Conservation (phyloP, 139 green algal species). For the Mesotaenium endlicherianum region DNA sequence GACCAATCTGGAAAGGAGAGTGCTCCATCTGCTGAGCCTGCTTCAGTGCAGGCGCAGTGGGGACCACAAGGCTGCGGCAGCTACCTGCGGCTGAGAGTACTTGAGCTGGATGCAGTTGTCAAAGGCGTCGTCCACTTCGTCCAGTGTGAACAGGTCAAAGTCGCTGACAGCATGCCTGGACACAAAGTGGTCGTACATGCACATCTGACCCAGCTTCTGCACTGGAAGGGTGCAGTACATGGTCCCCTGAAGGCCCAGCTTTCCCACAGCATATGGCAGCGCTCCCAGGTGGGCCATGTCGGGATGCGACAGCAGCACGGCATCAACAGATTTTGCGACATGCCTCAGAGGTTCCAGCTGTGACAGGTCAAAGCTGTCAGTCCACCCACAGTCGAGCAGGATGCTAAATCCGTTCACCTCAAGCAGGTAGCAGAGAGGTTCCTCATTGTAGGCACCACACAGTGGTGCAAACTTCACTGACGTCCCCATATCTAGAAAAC, state of each 20-base stretch:
- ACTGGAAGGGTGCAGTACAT: conserved; percentile 79
- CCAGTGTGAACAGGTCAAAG: conserved; percentile 68
- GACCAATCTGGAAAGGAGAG: conserved; percentile 39
- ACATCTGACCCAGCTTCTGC: conserved; percentile 82
- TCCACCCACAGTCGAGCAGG: conserved; percentile 92
- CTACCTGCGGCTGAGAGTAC: conserved; percentile 64
- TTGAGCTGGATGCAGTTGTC: conserved; percentile 56
- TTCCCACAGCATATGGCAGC: conserved; percentile 73
- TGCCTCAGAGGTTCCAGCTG: conserved; percentile 65
- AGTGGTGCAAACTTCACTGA: conserved; percentile 33
- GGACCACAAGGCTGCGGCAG: conserved; percentile 3
- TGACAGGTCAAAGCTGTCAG: conserved; percentile 62
- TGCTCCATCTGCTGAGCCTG: not conserved
- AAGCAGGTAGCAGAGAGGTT: conserved; percentile 76
- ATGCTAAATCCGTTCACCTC: conserved; percentile 67
- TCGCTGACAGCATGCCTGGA: conserved; percentile 53
- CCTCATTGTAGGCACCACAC: conserved; percentile 23
- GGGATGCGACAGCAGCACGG: conserved; percentile 83
- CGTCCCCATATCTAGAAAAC: not conserved
- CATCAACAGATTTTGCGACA: conserved; percentile 53
- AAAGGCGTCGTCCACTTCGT: conserved; percentile 84
- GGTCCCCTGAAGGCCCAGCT: conserved; percentile 59
- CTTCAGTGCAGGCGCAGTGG: no score
- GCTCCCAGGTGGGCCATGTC: conserved; percentile 78
- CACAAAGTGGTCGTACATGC: conserved; percentile 75